Percentiles rank a stretch among this genome's conserved stretches.
These are phyloP conservation scores for Pseudogymnoascus sp. DNA, from an alignment of 2,329 filamentous ascomycete species.

Conservation along the genomic window DNA sequence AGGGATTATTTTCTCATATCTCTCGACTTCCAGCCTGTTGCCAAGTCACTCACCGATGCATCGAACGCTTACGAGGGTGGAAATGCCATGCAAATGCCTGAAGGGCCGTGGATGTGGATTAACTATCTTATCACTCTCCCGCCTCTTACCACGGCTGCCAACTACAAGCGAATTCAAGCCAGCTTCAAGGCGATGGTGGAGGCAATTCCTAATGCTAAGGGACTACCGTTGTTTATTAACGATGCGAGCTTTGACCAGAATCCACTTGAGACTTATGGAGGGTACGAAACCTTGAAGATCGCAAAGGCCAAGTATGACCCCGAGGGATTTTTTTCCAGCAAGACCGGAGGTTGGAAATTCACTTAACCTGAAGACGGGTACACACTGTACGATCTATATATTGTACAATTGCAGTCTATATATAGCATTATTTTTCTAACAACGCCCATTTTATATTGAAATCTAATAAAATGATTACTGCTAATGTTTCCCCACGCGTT, in stretches of 20 bases:
- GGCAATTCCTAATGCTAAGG: slow-evolving; percentile 24
- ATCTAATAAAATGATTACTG: neutral
- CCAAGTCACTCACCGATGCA: slow-evolving; percentile 28
- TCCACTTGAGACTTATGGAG: slow-evolving; percentile 16
- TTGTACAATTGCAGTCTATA: neutral
- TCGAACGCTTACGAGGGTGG: slow-evolving; percentile 27
- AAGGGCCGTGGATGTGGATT: slow-evolving; percentile 29
- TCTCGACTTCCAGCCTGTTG: slow-evolving; percentile 27
- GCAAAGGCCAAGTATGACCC: slow-evolving; percentile 30
- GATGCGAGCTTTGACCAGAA: slow-evolving; percentile 19
- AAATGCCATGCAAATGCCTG: slow-evolving; percentile 31
- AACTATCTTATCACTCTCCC: slow-evolving; percentile 27
- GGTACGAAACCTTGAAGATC: slow-evolving; percentile 27
- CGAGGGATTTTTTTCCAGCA: slow-evolving; percentile 23
- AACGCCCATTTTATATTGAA: neutral
- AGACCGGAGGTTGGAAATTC: slow-evolving; percentile 23
- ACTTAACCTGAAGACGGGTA: neutral
- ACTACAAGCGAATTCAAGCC: slow-evolving; percentile 25
- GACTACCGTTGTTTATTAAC: slow-evolving; percentile 27
- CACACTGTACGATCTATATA: neutral
- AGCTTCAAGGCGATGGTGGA: slow-evolving; percentile 28
- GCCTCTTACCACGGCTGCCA: slow-evolving; percentile 19
- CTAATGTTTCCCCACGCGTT: neutral
- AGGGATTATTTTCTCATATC: slow-evolving; percentile 23
- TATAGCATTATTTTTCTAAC: neutral